These are phyloP conservation scores for Candida vartiovaarae DNA, from an alignment of 805 yeast genomes.

Conservation along the genomic window DNA sequence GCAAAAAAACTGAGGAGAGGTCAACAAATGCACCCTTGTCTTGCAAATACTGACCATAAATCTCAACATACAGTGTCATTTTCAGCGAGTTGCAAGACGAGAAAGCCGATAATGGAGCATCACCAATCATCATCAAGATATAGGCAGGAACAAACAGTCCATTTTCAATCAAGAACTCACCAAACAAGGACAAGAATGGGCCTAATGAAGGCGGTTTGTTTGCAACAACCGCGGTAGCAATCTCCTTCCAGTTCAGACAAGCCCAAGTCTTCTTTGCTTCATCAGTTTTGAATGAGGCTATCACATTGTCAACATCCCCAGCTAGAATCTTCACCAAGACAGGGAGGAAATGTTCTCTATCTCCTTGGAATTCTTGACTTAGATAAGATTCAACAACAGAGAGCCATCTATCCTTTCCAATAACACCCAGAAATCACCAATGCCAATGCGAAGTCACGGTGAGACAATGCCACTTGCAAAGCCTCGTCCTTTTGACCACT, in stretches of 20 bases:
- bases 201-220: conserved; percentile 27
- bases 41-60: conserved; percentile 14
- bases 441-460: conserved; percentile 73
- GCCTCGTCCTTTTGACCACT: conserved; percentile 67
- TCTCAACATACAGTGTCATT: conserved; percentile 27
- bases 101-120: conserved; percentile 34
- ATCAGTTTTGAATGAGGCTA: conserved; percentile 40
- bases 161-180: conserved; percentile 35
- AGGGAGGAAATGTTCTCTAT: conserved; percentile 39
- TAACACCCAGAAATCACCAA: conserved; percentile 59
- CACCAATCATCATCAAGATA: conserved; percentile 40
- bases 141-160: conserved; percentile 33
- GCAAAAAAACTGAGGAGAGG: conserved; percentile 51
- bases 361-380: conserved; percentile 37
- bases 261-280: conserved; percentile 41
- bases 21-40: conserved; percentile 30
- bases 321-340: conserved; percentile 54
- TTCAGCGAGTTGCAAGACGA: conserved; percentile 8
- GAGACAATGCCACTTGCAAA: conserved; percentile 49
- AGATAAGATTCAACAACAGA: conserved; percentile 52
- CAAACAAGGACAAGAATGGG: conserved; percentile 45
- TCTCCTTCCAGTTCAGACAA: conserved; percentile 42
- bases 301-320: conserved; percentile 50
- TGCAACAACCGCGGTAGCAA: conserved; percentile 34
- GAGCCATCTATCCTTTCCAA: conserved; percentile 56